A percentile compares a stretch with the other conserved stretches of the same genome.
Evolutionary conservation across 202 grass and related monocot species (phyloP).

Genomic region (Zoysia matrella): DNA sequence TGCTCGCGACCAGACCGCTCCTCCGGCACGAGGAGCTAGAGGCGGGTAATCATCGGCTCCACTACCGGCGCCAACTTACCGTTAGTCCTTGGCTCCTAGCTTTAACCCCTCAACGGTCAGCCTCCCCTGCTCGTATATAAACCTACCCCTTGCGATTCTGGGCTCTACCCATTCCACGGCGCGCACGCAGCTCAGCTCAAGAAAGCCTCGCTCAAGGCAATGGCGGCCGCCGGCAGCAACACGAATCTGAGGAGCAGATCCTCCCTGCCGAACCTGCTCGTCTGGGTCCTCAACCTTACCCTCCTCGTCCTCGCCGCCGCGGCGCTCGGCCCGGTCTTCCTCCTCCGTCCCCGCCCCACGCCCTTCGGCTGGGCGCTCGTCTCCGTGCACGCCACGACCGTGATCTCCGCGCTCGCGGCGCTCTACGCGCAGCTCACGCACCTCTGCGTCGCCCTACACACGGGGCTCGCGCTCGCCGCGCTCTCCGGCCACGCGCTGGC

Average conservation of each 20-base stretch:
- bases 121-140: constrained; percentile 39
- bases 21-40: background rate
- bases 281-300: constrained; percentile 63
- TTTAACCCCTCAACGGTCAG: constrained; percentile 37
- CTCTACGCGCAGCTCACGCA: constrained; percentile 57
- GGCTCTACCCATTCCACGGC: background rate
- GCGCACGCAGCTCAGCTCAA: background rate
- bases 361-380: constrained; percentile 76
- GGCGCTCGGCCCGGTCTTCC: constrained; percentile 61
- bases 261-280: constrained; percentile 55
- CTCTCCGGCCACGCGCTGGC: constrained; percentile 55
- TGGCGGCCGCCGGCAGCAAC: constrained; percentile 23
- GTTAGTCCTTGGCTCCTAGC: constrained; percentile 26
- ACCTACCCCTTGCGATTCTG: background rate
- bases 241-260: constrained; percentile 50
- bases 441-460: constrained; percentile 57
- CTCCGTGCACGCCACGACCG: constrained; percentile 58
- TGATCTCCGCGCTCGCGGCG: constrained; percentile 60
- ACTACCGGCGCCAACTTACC: constrained; percentile 36
- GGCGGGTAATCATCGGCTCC: constrained; percentile 23
- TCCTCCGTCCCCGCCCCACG: constrained; percentile 61
- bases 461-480: constrained; percentile 56
- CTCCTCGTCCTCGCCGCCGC: constrained; percentile 63
- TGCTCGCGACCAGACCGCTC: background rate
- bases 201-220: background rate